Evolutionary conservation across 1,284 basidiomycete species (phyloP).

Genomic region (Entoloma clypeatum): DNA sequence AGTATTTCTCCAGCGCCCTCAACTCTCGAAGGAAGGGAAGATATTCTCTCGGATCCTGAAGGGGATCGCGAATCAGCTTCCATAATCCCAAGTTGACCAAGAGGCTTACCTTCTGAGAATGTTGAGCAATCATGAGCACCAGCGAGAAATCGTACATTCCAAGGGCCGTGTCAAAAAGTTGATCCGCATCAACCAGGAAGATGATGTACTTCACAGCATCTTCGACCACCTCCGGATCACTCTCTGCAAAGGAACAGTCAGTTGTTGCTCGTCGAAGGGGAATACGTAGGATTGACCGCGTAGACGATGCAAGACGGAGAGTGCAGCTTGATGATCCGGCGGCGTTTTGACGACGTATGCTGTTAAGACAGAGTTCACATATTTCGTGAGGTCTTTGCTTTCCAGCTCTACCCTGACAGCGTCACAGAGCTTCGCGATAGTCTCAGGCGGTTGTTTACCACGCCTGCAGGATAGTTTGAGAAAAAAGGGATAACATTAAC

Average conservation of each 20-base stretch:
- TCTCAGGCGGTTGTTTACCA: constrained; percentile 49
- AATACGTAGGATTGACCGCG: constrained; percentile 48
- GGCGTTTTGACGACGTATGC: constrained; percentile 91
- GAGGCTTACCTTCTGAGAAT: constrained; percentile 82
- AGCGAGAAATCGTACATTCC: constrained; percentile 99
- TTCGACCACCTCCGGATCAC: constrained; percentile 77
- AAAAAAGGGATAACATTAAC: neutral
- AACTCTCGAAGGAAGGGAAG: constrained; percentile 94
- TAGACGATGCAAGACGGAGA: constrained; percentile 74
- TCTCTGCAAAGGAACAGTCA: too few relatives aligned
- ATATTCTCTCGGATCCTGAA: constrained; percentile 94
- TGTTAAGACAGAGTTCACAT: constrained; percentile 89
- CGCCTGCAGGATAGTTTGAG: constrained; percentile 39
- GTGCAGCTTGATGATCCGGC: constrained; percentile 85
- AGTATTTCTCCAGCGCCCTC: constrained; percentile 73
- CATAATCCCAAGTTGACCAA: neutral
- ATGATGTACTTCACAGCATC: constrained; percentile 99
- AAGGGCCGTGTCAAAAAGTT: constrained; percentile 89
- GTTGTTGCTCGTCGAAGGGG: constrained; percentile 4
- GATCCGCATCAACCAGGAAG: constrained; percentile 93
- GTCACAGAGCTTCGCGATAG: constrained; percentile 77
- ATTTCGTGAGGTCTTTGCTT: constrained; percentile 67
- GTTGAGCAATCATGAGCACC: constrained; percentile 94
- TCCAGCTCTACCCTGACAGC: constrained; percentile 75
- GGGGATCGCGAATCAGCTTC: constrained; percentile 3